Evolutionary conservation across 2,329 filamentous ascomycete species (phyloP).

Genomic region (Fusarium sp.): DNA sequence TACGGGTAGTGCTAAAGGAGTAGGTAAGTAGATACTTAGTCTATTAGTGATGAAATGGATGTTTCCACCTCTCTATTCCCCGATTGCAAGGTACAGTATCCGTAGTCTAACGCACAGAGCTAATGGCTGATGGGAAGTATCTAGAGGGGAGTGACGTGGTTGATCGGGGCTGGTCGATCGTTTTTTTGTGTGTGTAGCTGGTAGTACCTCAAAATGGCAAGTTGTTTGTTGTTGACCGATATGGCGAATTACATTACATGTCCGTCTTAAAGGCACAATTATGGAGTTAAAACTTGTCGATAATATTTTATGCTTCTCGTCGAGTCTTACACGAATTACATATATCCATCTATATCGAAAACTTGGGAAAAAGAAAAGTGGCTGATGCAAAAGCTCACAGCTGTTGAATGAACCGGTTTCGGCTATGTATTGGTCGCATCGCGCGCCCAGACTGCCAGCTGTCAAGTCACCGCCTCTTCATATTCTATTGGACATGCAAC

Average conservation of each 20-base stretch:
- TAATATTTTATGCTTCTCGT: too few relatives aligned
- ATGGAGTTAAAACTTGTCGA: background rate
- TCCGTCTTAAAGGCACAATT: conserved; percentile 1
- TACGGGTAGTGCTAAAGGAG: background rate
- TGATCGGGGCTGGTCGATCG: conserved; percentile 35
- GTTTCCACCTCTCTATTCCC: conserved; percentile 44
- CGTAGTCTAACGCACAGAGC: conserved; percentile 19
- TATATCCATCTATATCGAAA: background rate
- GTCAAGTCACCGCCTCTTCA: conserved; percentile 33
- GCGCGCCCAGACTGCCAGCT: conserved; percentile 41
- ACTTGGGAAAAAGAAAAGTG: background rate
- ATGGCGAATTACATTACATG: background rate
- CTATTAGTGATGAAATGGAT: conserved; percentile 6
- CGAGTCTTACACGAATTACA: background rate
- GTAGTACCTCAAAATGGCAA: conserved; percentile 11
- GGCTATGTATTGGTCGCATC: conserved; percentile 20
- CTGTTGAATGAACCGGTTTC: conserved; percentile 27
- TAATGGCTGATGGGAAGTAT: conserved; percentile 7
- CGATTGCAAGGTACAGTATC: conserved; percentile 23
- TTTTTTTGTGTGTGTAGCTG: conserved; percentile 3
- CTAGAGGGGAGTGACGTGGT: conserved; percentile 41
- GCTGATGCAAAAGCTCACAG: conserved; percentile 21
- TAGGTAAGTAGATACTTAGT: too few relatives aligned
- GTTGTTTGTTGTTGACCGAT: conserved; percentile 2
- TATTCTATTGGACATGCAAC: conserved; percentile 28